phyloP scores from a whole-genome alignment of 139 green algal species.

The Pedinophyceae sp. region DNA sequence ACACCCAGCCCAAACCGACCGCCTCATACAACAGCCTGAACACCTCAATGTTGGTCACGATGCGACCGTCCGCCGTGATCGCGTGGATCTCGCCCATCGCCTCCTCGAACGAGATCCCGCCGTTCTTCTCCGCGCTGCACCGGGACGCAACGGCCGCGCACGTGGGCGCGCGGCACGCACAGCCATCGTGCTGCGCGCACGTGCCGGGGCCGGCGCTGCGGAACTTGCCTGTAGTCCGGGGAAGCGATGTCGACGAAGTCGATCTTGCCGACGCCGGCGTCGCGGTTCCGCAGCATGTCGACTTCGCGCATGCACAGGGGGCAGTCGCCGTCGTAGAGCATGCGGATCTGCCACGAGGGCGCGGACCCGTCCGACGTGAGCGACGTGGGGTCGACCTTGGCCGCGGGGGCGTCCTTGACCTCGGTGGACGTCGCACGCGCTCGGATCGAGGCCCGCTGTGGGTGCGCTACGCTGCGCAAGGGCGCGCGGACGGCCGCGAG shows the following conservation, averaged over 20 bases:
- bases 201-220: no score
- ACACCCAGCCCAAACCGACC: constrained; percentile 87
- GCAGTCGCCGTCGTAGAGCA: constrained; percentile 65
- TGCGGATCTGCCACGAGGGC: constrained; percentile 11
- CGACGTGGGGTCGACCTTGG: not conserved
- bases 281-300: constrained; percentile 63
- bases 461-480: no score
- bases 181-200: no score
- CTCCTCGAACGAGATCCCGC: constrained; percentile 55
- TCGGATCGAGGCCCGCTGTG: no score
- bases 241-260: constrained; percentile 80
- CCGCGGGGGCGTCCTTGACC: no score
- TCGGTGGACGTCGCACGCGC: no score
- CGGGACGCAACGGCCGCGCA: no score
- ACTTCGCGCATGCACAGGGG: constrained; percentile 86
- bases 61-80: constrained; percentile 47
- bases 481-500: no score
- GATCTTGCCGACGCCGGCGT: constrained; percentile 44
- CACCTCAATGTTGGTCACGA: constrained; percentile 65
- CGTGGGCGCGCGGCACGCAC: no score
- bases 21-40: constrained; percentile 69
- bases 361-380: not conserved
- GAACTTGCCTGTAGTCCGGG: constrained; percentile 41
- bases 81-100: constrained; percentile 82
- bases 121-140: constrained; percentile 48